Base-by-base conservation (phyloP, 2,329 filamentous ascomycete species). In the Balansia obtecta region DNA sequence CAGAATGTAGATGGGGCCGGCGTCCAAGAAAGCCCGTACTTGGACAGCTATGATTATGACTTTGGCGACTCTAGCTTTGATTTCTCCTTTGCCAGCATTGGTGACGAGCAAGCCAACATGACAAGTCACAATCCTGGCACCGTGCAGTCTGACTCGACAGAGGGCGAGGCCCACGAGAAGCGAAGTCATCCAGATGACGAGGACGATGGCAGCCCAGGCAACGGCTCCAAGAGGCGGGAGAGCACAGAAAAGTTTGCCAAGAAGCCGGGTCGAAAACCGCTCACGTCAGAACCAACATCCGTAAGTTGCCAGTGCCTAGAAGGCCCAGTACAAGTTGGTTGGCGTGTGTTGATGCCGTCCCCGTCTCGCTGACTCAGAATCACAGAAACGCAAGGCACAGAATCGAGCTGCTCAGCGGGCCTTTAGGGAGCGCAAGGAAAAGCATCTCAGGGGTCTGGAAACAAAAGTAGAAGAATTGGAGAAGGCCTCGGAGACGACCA, bases 211-310 rank as follows among this genome's bases (percentile, higher is more conserved):
- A 63, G 60, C 38, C 60, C 61, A 16, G 68, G 71, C 50, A 70
- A 70, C 42, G 69, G 70, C 15, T 68, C 74, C 52, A 93, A 90
- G 72, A 80, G 88, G 56, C 80, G 86, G 53, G 89, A 95, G 68
- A 81, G 84, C 52, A 83, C 88, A 50, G 88, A 90, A 43, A 95
- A 93, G 69, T 76, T 83, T 42, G 81, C 88, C 22, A 97, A 97
- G 80, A 98, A 97, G 71, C 91, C 93, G 4, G 93, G 93, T 47
- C 82, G 93, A 55, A 98, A 98, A 74, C 93, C 91, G 18, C 75
- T 97, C 61, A 97, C 88, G 45, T 94, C 88, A 20, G 93, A 97
- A 68, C 93, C 93, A 22, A 97, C 87, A 58, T 93, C 90, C 58
- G 91, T 97, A 82, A 73, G 90, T 80, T 53, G 43, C 18, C 50